Evolutionary conservation across 345 rosid genomes (phyloP).

Genomic region (Alliaria petiolata): DNA sequence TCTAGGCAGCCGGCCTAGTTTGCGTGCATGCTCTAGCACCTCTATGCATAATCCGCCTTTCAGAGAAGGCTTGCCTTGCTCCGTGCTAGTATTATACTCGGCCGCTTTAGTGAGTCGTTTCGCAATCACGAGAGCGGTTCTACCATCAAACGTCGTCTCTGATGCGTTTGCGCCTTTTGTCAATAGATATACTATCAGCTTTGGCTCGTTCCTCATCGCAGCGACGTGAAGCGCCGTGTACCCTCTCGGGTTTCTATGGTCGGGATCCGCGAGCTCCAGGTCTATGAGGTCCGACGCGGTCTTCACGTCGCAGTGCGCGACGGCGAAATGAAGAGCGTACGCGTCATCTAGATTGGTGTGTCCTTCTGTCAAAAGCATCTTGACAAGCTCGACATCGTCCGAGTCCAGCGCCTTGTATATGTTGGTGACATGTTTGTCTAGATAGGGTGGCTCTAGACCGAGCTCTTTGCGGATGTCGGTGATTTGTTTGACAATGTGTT

Average conservation of each 20-base stretch:
- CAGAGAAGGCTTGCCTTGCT: slow-evolving; percentile 58
- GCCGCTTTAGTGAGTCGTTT: slow-evolving; percentile 57
- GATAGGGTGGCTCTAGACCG: slow-evolving; percentile 36
- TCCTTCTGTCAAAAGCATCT: slow-evolving; percentile 69
- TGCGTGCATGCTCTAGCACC: slow-evolving; percentile 70
- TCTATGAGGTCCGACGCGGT: slow-evolving; percentile 73
- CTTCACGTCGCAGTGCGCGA: slow-evolving; percentile 71
- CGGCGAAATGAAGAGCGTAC: slow-evolving; percentile 76
- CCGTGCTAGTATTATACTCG: slow-evolving; percentile 45
- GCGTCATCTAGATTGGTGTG: slow-evolving; percentile 67
- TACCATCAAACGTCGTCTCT: slow-evolving; percentile 64
- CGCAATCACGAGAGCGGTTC: slow-evolving; percentile 69
- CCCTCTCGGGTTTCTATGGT: slow-evolving; percentile 56
- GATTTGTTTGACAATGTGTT: slow-evolving; percentile 46
- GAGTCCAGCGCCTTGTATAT: slow-evolving; percentile 78
- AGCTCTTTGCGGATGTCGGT: slow-evolving; percentile 38
- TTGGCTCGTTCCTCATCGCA: slow-evolving; percentile 78
- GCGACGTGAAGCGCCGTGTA: slow-evolving; percentile 77
- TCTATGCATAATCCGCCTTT: slow-evolving; percentile 71
- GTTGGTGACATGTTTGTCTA: slow-evolving; percentile 55
- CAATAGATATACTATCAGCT: slow-evolving; percentile 62
- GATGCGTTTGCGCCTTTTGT: slow-evolving; percentile 72
- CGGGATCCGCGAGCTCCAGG: slow-evolving; percentile 66
- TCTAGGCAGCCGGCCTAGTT: slow-evolving; percentile 53
- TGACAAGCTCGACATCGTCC: slow-evolving; percentile 78